Conservation (phyloP, 768 basidiomycete species). For the Fibroporia radiculosa region DNA sequence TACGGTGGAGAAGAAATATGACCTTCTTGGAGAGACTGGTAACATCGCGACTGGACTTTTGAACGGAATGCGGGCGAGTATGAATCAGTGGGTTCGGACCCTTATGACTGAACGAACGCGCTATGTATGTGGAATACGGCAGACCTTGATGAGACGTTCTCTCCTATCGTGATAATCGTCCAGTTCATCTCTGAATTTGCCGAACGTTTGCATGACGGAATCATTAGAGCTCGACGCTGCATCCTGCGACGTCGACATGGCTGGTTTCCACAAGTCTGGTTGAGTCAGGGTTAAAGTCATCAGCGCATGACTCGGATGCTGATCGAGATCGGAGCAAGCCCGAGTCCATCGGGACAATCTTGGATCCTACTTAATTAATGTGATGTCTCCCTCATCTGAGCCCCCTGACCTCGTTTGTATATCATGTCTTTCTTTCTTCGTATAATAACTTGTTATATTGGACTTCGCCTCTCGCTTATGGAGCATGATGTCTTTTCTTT, state of each 20-base stretch:
- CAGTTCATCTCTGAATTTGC: slow-evolving; percentile 58
- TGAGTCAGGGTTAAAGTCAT: no score
- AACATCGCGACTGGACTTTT: slow-evolving; percentile 73
- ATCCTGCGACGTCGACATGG: neutral
- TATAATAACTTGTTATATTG: no score
- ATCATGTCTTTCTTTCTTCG: no score
- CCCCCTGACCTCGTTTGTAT: no score
- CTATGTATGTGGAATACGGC: neutral
- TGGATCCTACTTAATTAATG: no score
- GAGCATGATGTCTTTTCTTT: no score
- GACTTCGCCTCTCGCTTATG: no score
- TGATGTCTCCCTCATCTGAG: no score
- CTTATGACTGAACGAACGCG: neutral
- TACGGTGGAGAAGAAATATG: slow-evolving; percentile 88
- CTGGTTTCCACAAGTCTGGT: neutral
- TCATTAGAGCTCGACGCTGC: slow-evolving; percentile 6
- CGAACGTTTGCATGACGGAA: slow-evolving; percentile 36
- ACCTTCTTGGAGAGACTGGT: slow-evolving; percentile 89
- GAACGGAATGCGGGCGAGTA: slow-evolving; percentile 1
- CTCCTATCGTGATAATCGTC: slow-evolving; percentile 83
- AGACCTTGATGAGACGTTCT: slow-evolving; percentile 86
- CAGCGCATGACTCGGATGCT: no score
- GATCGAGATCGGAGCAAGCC: no score
- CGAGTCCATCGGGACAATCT: no score
- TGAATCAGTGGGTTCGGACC: neutral